phyloP scores from a whole-genome alignment of 2,329 filamentous ascomycete genomes.

The Cercospora citrullina region DNA sequence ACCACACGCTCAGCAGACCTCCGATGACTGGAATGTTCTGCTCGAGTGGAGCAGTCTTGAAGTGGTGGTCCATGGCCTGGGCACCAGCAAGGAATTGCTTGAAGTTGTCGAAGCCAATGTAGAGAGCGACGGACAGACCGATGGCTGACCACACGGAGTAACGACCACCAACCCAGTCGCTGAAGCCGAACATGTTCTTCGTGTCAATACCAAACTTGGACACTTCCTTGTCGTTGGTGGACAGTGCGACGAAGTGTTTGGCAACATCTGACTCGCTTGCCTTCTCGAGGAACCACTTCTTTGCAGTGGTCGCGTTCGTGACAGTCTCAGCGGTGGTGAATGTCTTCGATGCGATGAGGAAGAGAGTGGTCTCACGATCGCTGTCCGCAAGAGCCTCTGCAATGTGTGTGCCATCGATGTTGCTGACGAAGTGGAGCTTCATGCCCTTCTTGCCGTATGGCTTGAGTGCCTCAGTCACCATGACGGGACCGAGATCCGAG shows the following conservation, averaged over 20 bases:
- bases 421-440: slow-evolving; percentile 97
- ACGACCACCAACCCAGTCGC: slow-evolving; percentile 95
- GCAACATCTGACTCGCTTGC: slow-evolving; percentile 74
- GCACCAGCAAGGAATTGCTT: slow-evolving; percentile 91
- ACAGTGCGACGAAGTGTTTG: slow-evolving; percentile 98
- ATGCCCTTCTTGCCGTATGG: slow-evolving; percentile 82
- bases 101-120: slow-evolving; percentile 98
- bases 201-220: slow-evolving; percentile 98
- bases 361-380: slow-evolving; percentile 96
- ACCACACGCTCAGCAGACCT: slow-evolving; percentile 95
- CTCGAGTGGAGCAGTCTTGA: slow-evolving; percentile 83
- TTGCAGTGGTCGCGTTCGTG: slow-evolving; percentile 96
- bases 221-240: slow-evolving; percentile 92
- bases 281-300: slow-evolving; percentile 90
- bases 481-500: slow-evolving; percentile 95
- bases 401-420: slow-evolving; percentile 98
- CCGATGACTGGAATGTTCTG: slow-evolving; percentile 93
- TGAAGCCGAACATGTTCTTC: slow-evolving; percentile 99
- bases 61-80: slow-evolving; percentile 98
- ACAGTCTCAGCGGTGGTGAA: slow-evolving; percentile 98
- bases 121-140: slow-evolving; percentile 87
- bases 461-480: slow-evolving; percentile 98
- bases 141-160: slow-evolving; percentile 99
- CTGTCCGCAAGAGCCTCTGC: slow-evolving; percentile 86
- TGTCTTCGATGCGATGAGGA: slow-evolving; percentile 97